phyloP scores from a whole-genome alignment of 2,329 filamentous ascomycete species.

The Monosporascus ibericus region DNA sequence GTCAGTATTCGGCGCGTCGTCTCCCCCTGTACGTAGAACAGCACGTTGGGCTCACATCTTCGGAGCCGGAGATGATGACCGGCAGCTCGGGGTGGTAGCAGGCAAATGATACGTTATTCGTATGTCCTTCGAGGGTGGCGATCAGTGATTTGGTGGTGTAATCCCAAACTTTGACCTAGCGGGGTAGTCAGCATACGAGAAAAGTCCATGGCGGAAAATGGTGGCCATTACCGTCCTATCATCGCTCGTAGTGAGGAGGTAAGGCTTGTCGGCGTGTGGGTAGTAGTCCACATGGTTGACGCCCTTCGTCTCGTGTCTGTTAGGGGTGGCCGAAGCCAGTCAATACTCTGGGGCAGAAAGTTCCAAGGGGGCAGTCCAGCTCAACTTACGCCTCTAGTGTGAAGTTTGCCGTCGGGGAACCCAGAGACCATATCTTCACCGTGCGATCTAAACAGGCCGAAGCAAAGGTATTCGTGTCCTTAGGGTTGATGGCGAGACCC shows the following conservation, averaged over 20 bases:
- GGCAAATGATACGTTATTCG: conserved; percentile 95
- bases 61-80: conserved; percentile 94
- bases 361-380: conserved; percentile 12
- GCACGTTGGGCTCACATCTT: conserved; percentile 53
- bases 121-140: conserved; percentile 92
- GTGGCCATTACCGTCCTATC: conserved; percentile 63
- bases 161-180: conserved; percentile 85
- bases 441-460: conserved; percentile 94
- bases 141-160: conserved; percentile 98
- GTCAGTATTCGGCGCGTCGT: neutral
- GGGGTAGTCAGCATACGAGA: neutral
- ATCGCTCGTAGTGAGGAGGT: conserved; percentile 93
- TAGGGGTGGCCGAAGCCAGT: neutral
- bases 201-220: neutral
- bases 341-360: conserved; percentile 7
- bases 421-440: conserved; percentile 96
- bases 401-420: conserved; percentile 90
- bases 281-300: conserved; percentile 97
- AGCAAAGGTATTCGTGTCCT: conserved; percentile 87
- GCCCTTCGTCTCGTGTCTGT: conserved; percentile 79
- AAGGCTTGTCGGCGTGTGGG: conserved; percentile 68
- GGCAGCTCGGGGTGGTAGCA: conserved; percentile 96
- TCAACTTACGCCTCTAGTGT: conserved; percentile 68
- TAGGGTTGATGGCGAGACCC: conserved; percentile 94
- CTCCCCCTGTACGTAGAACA: no score